Base-by-base conservation (phyloP, 1,284 basidiomycete genomes). In the Meripilus lineatus region DNA sequence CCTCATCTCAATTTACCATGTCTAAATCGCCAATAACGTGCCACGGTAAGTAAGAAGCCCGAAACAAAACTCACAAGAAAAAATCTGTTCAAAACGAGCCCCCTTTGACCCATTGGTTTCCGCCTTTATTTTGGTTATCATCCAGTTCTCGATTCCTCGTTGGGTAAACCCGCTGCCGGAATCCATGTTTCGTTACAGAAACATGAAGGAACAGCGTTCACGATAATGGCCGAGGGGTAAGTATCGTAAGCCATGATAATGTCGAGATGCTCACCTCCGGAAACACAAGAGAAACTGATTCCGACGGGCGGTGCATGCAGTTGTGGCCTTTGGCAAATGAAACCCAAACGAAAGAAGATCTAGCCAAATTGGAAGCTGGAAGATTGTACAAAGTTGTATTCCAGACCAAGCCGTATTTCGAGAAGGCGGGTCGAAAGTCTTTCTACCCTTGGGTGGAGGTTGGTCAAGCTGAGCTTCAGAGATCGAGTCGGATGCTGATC, bases 361-460 rank as follows among this genome's bases (percentile, higher is more conserved):
- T 68, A 14, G 67, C 66, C 14, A 67, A 67, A 42, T 64, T 79
- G n/a, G 49, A 64, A 35, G 47, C 58, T 2, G 65, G 72, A 14
- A 83, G 84, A 1, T 66, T 79, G 2, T 95, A 94, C 69, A 93
- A 90, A 67, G 79, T 95, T 55, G 71, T 81, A 4, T 95, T 96
- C 71, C 78, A 79, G 58, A 90, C 87, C 1, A 86, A 83, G 45
- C 75, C 81, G 4, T 94, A 95, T 62, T 95, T 94, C 59, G 79
- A 81, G 24, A 63, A 59, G 18, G 75, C 71, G 0, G 72, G 69
- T 2, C 71, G 81, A 36, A 68, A 77, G 44, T 86, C 81, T 14
- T 94, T 96, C 58, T 95, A 93, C 67, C 93, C 93, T 1, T 82
- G 81, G 73, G 84, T 93, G 4, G 90, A 93, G 75, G 90, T 89